A percentile compares a stretch with the other conserved stretches of the same genome.
phyloP scores from a whole-genome alignment of 2,329 filamentous ascomycete species.

The Colletotrichum paranaense region DNA sequence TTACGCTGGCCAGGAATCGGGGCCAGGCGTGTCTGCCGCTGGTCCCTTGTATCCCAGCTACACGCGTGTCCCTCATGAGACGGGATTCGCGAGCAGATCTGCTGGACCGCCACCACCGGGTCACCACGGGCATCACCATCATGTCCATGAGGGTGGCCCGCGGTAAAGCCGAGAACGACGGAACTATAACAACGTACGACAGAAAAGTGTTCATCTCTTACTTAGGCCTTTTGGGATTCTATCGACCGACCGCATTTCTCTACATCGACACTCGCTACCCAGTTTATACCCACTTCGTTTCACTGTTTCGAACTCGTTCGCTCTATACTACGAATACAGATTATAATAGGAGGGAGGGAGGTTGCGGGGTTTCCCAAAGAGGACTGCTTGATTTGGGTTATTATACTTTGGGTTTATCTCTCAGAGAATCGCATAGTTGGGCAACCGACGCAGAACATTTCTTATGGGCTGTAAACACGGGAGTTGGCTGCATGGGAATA shows the following conservation, averaged over 20 bases:
- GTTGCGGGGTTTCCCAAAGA: background rate
- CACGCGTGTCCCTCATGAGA: constrained; percentile 35
- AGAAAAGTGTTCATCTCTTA: constrained; percentile 8
- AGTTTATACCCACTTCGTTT: constrained; percentile 31
- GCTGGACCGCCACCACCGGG: constrained; percentile 11
- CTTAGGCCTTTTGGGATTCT: background rate
- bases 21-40: constrained; percentile 11
- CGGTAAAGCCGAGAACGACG: background rate
- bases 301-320: constrained; percentile 14
- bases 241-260: background rate
- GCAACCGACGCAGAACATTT: constrained; percentile 31
- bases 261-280: constrained; percentile 17
- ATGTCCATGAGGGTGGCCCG: constrained; percentile 24
- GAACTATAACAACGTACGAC: constrained; percentile 17
- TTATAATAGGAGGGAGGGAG: constrained; percentile 25
- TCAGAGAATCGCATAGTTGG: constrained; percentile 36
- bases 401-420: background rate
- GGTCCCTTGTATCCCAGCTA: constrained; percentile 33
- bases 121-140: constrained; percentile 20
- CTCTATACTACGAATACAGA: constrained; percentile 18
- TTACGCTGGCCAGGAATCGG: constrained; percentile 18
- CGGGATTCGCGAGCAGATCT: constrained; percentile 34
- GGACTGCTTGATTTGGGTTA: constrained; percentile 18
- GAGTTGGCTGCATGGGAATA: constrained; percentile 10
- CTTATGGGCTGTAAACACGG: background rate